These are phyloP conservation scores for Coprinopsis sp. DNA, from an alignment of 768 basidiomycete species.

Conservation along the genomic window DNA sequence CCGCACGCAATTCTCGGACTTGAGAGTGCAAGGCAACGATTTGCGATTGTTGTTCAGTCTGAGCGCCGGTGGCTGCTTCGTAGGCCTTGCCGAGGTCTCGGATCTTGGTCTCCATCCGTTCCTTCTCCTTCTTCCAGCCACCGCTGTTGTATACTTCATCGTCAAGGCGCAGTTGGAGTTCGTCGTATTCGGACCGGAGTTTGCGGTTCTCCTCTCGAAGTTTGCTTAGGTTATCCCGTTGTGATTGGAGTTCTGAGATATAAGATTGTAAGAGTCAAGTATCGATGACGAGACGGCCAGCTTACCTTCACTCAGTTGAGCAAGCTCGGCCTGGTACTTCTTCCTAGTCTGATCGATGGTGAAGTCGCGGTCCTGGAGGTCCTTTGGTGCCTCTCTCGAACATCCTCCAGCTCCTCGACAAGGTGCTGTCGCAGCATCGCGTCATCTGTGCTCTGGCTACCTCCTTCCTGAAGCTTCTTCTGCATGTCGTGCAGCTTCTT, in stretches of 20 bases:
- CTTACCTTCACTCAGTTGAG: constrained; percentile 74
- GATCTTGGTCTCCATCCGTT: constrained; percentile 82
- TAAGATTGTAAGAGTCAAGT: neutral
- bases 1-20: constrained; percentile 75
- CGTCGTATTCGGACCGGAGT: constrained; percentile 69
- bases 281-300: neutral
- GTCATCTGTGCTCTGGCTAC: constrained; percentile 62
- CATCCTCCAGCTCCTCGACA: constrained; percentile 74
- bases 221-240: constrained; percentile 70
- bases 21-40: constrained; percentile 82
- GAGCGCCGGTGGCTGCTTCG: constrained; percentile 64
- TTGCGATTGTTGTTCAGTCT: constrained; percentile 78
- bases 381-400: constrained; percentile 76
- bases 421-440: constrained; percentile 61
- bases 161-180: constrained; percentile 68
- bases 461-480: constrained; percentile 59
- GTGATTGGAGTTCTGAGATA: constrained; percentile 66
- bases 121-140: constrained; percentile 86
- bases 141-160: constrained; percentile 75
- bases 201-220: constrained; percentile 79
- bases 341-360: constrained; percentile 75
- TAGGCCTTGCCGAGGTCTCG: constrained; percentile 69
- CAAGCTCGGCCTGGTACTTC: constrained; percentile 83
- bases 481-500: constrained; percentile 55
- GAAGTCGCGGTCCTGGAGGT: constrained; percentile 76